A percentile compares a stretch with the other conserved stretches of the same genome.
Evolutionary conservation across 208 protist species (phyloP).

Genomic region (Crithidia fasciculata): DNA sequence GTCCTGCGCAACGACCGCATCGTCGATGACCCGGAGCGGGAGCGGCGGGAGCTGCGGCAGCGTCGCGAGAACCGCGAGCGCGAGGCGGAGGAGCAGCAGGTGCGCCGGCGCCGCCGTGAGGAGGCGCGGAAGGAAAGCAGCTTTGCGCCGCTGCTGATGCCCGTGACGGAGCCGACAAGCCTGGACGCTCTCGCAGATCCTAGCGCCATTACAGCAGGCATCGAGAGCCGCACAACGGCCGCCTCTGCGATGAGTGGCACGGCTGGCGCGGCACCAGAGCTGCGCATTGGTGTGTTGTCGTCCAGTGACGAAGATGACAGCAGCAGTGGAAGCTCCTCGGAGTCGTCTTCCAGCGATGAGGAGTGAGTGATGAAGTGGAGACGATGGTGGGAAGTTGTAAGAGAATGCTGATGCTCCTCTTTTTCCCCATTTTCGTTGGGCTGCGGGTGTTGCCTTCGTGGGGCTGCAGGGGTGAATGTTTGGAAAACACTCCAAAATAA

Average conservation of each 20-base stretch:
- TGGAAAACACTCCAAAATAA: too few relatives aligned
- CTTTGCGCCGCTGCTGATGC: not conserved
- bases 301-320: conserved; percentile 67
- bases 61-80: conserved; percentile 6
- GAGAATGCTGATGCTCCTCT: too few relatives aligned
- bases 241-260: not conserved
- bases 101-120: conserved; percentile 8
- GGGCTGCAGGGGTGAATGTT: too few relatives aligned
- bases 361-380: too few relatives aligned
- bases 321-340: conserved; percentile 26
- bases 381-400: too few relatives aligned
- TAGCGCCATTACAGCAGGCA: conserved; percentile 6
- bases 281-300: conserved; percentile 64
- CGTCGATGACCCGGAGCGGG: conserved; percentile 62
- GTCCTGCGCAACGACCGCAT: conserved; percentile 92
- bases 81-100: not conserved
- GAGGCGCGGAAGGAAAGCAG: not conserved
- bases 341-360: conserved; percentile 1
- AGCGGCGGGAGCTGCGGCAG: conserved; percentile 21
- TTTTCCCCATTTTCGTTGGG: too few relatives aligned
- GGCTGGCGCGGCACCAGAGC: conserved; percentile 3
- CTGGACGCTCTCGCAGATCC: conserved; percentile 18
- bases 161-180: conserved; percentile 7
- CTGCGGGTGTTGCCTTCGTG: too few relatives aligned
- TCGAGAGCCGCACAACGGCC: too few relatives aligned